These are phyloP conservation scores for Termitomyces sp. DNA, from an alignment of 1,284 basidiomycete species.

Conservation along the genomic window DNA sequence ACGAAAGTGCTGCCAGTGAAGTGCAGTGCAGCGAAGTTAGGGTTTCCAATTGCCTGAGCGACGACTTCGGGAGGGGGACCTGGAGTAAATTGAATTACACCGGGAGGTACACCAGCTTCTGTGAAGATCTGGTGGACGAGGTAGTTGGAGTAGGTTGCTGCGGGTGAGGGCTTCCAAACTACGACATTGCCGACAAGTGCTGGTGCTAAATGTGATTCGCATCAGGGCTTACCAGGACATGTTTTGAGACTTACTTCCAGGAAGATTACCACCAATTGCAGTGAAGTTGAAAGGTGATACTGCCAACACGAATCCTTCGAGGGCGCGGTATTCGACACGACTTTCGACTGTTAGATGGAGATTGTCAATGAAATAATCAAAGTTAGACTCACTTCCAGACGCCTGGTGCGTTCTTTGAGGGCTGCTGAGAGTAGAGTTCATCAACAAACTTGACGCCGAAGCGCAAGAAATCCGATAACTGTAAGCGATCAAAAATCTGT, in stretches of 20 bases:
- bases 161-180: conserved; percentile 97
- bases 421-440: conserved; percentile 90
- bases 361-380: neutral
- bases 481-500: conserved; percentile 12
- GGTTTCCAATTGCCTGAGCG: conserved; percentile 75
- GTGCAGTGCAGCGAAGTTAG: conserved; percentile 84
- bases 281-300: conserved; percentile 99
- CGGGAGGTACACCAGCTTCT: conserved; percentile 91
- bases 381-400: conserved; percentile 82
- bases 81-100: conserved; percentile 97
- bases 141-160: conserved; percentile 94
- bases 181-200: conserved; percentile 94
- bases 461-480: conserved; percentile 92
- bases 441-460: conserved; percentile 98
- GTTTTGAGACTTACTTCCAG: conserved; percentile 46
- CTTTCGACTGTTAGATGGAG: conserved; percentile 36
- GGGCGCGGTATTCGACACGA: conserved; percentile 91
- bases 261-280: conserved; percentile 92
- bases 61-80: conserved; percentile 81
- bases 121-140: conserved; percentile 86
- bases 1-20: conserved; percentile 97
- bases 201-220: conserved; percentile 50
- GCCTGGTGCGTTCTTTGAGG: conserved; percentile 79
- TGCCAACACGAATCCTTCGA: conserved; percentile 97
- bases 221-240: conserved; percentile 1